These are phyloP conservation scores for Phytopythium aichiense DNA, from an alignment of 352 stramenopile genomes.

Conservation along the genomic window DNA sequence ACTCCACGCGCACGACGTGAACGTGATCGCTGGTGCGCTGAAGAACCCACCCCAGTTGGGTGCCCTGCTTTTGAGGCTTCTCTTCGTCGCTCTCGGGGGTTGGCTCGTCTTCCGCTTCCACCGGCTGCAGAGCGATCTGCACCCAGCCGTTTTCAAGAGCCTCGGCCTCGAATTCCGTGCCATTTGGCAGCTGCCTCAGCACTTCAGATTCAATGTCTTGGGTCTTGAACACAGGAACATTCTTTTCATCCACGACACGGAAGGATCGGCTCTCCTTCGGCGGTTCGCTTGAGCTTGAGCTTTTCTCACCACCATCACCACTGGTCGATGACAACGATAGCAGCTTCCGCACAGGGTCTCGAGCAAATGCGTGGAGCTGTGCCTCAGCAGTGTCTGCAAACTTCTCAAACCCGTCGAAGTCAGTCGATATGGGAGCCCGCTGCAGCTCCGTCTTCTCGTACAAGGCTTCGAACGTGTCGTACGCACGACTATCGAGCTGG, in stretches of 20 bases:
- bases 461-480: slow-evolving; percentile 62
- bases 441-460: slow-evolving; percentile 59
- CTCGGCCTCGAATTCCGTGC: slow-evolving; percentile 14
- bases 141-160: slow-evolving; percentile 28
- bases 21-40: slow-evolving; percentile 36
- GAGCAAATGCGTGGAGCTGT: slow-evolving; percentile 2
- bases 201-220: slow-evolving; percentile 12
- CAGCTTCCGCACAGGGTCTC: slow-evolving; percentile 27
- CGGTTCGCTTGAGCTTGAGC: not conserved
- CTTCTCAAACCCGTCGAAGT: slow-evolving; percentile 51
- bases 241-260: slow-evolving; percentile 22
- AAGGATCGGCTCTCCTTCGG: slow-evolving; percentile 11
- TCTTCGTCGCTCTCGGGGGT: not conserved
- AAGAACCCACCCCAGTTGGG: slow-evolving; percentile 34
- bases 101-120: not conserved
- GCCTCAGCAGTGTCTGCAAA: slow-evolving; percentile 12
- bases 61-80: slow-evolving; percentile 3
- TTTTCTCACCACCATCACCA: not conserved
- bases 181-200: slow-evolving; percentile 11
- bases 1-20: slow-evolving; percentile 16
- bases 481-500: slow-evolving; percentile 54
- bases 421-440: slow-evolving; percentile 24
- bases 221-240: slow-evolving; percentile 22
- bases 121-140: slow-evolving; percentile 9
- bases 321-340: slow-evolving; percentile 5